Evolutionary conservation across 148 eudicot species (phyloP), one percentile per base, ranked within the genome.

Genomic region (Amaranthus hypochondriacus): DNA sequence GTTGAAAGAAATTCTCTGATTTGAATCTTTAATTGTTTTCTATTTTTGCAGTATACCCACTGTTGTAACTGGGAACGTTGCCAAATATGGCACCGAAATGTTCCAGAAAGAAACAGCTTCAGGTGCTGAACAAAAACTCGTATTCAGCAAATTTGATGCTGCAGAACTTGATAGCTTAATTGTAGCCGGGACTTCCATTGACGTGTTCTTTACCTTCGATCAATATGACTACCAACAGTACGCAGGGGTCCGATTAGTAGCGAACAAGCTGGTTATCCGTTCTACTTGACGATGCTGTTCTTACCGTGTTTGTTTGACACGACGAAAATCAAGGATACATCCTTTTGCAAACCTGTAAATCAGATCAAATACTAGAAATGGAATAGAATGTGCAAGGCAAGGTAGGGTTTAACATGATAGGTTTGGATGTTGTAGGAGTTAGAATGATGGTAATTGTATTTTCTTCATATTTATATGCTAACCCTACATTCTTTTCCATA

Each of bases 181-280:
- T 68, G 70, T 78, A 54, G 83, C 92, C 0, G 94, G 92, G 59
- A 78, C 78, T 60, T 59, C 68, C 14, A 75, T 96, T 70, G 96
- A 90, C 69, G 96, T 86, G 9, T 89, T 76, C 78, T 75, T 96
- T 84, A 82, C 94, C 6, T 82, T 96, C 77, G 90, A 87, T 69
- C 80, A 88, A 2, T 92, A 89, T 74, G 96, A 92, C 79, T 89
- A 79, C 79, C 93, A 87, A 65, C 97, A 90, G 76, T 85, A 74
- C 71, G 90, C 94, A 63, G 97, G 99, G 56, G 86, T 96, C 73
- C 89, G 94, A 21, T 75, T 92, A 78, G 92, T 92, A 39, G 94
- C 97, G 15, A 86, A 85, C 64, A 92, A 96, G 76, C 56, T 96
- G 83, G 79, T 89, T 50, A 56, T 92, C 43, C 86, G 82, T 75